Base-by-base conservation (phyloP, 1,139 yeast genomes). In the Suhomyces chickasaworum region DNA sequence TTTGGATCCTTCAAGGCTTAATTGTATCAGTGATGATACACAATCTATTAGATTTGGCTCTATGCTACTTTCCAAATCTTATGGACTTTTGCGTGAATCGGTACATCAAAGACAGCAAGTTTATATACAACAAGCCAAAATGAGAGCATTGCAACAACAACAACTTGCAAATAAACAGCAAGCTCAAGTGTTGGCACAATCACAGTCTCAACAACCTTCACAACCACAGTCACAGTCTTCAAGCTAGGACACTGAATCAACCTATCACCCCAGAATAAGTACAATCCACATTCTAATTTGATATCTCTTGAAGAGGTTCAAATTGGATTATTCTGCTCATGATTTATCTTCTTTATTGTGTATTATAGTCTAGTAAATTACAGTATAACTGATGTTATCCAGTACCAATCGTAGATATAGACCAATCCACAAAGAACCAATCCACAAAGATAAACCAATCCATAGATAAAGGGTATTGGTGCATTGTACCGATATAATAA, bases 21-120 rank as follows among this genome's bases (percentile, higher is more conserved):
- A 90, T 59, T 86, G 88, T 52, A 89, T 90, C 42, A 82, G 91
- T 17, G 87, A 86, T 47, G 95, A 85, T 46, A 90, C 97, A 0
- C 97, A 90, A 66, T 84, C 88, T 0, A 88, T 91, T 31, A 75
- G 97, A 51, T 90, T 91, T 65, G 97, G 97, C 6, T 83, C 96
- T 4, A 89, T 90, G 97, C 68, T 91, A 37, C 73, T 90, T 40
- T 83, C 95, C 4, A 91, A 91, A 64, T 85, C 97, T 0, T 88
- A 87, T 60, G 97, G 86, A 42, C 67, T 84, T 66, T 64, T 78
- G 69, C 61, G 81, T 42, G 82, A 77, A 54, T 74, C 79, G 9
- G 81, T 61, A 61, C 78, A 73, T 51, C 78, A 74, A 55, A 65
- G 75, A 44, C 77, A 71, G 58, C 78, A 72, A 51, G 60, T 65